Evolutionary conservation across 495 filamentous ascomycete species (phyloP).

Genomic region (Bombardia bombarda): DNA sequence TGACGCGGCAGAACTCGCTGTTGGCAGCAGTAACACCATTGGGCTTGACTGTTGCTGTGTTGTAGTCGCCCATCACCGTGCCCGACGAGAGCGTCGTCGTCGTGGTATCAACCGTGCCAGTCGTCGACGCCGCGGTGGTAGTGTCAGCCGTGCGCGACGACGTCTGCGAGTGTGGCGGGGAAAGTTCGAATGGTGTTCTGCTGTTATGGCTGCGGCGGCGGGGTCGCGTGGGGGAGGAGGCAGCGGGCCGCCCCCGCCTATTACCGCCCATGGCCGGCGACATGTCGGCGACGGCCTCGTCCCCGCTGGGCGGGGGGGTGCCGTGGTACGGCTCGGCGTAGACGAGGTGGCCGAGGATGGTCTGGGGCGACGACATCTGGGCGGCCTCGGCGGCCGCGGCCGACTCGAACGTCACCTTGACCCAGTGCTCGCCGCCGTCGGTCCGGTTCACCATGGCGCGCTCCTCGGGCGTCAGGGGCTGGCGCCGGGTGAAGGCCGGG

Average conservation of each 20-base stretch:
- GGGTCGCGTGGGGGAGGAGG: background rate
- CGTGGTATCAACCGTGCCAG: conserved; percentile 45
- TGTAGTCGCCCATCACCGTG: conserved; percentile 3
- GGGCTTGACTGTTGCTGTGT: background rate
- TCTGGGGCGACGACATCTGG: conserved; percentile 65
- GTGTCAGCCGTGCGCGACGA: conserved; percentile 44
- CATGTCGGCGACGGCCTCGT: conserved; percentile 32
- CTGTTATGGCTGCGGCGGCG: background rate
- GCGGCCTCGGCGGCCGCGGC: conserved; percentile 70
- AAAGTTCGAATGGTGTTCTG: conserved; percentile 22
- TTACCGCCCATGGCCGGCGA: background rate
- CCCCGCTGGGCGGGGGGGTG: conserved; percentile 57
- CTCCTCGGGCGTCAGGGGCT: conserved; percentile 57
- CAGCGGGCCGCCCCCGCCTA: background rate
- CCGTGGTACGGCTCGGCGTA: conserved; percentile 71
- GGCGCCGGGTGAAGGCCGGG: conserved; percentile 48
- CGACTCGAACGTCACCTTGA: conserved; percentile 88
- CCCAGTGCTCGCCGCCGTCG: conserved; percentile 77
- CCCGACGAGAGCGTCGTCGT: conserved; percentile 25
- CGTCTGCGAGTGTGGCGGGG: conserved; percentile 26
- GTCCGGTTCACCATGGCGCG: conserved; percentile 67
- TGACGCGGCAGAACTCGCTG: conserved; percentile 29
- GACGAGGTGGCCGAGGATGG: conserved; percentile 66
- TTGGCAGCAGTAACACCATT: background rate
- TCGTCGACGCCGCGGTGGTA: conserved; percentile 27